phyloP scores from a whole-genome alignment of 352 stramenopile genomes.

The Pythium biforme region DNA sequence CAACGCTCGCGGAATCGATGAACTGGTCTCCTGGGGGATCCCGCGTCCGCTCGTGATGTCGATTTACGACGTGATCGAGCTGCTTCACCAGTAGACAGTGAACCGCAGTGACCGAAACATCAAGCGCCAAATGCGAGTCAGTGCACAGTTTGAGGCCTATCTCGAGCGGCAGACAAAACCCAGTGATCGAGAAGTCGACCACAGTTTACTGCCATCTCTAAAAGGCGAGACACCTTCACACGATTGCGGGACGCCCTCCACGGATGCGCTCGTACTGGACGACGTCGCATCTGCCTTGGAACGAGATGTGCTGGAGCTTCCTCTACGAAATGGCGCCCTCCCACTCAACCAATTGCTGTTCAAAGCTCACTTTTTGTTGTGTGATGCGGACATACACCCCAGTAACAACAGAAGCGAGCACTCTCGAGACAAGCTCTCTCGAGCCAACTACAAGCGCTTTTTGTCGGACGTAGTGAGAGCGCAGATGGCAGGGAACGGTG shows the following conservation, averaged over 20 bases:
- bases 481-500: neutral
- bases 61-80: conserved; percentile 57
- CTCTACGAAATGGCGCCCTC: conserved; percentile 24
- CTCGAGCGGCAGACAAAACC: neutral
- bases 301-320: conserved; percentile 44
- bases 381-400: neutral
- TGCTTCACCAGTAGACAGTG: conserved; percentile 41
- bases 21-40: conserved; percentile 56
- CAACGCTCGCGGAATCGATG: conserved; percentile 41
- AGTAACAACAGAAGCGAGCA: neutral
- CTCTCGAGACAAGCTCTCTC: neutral
- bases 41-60: conserved; percentile 42
- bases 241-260: neutral
- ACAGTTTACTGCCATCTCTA: neutral
- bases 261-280: conserved; percentile 16
- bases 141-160: conserved; percentile 42
- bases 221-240: neutral
- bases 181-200: neutral
- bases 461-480: conserved; percentile 6
- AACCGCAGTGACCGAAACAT: conserved; percentile 44
- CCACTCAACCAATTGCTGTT: conserved; percentile 42
- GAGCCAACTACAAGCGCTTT: conserved; percentile 14
- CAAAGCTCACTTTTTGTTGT: conserved; percentile 52
- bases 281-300: conserved; percentile 35
- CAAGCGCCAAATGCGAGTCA: conserved; percentile 40